A percentile compares a stretch with the other conserved stretches of the same genome.
Conservation (phyloP, 73 alveolate genomes). For the Breviolum minutum region DNA sequence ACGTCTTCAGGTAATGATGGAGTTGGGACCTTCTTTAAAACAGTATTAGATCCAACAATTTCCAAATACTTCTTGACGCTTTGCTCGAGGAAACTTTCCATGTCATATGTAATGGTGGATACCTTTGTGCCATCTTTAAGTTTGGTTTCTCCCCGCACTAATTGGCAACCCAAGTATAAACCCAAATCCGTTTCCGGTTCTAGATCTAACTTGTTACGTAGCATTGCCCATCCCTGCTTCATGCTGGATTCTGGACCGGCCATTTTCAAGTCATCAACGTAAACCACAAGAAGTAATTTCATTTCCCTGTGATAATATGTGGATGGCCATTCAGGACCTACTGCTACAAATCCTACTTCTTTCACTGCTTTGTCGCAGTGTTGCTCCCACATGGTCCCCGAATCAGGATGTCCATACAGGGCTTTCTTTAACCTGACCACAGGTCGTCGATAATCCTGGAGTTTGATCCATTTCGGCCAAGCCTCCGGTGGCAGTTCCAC, state of each 20-base stretch:
- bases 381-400: slow-evolving; percentile 36
- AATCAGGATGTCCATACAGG: slow-evolving; percentile 7
- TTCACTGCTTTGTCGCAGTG: neutral
- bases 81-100: neutral
- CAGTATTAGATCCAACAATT: neutral
- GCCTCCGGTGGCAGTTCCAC: neutral
- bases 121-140: neutral
- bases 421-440: neutral
- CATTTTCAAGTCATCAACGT: slow-evolving; percentile 30
- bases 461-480: neutral
- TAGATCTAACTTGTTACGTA: neutral
- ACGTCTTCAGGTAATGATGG: neutral
- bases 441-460: neutral
- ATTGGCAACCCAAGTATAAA: neutral
- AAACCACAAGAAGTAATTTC: slow-evolving; percentile 4
- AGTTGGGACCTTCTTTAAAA: neutral
- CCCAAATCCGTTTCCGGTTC: slow-evolving; percentile 41
- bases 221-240: neutral
- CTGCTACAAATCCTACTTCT: neutral
- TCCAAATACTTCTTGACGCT: slow-evolving; percentile 3
- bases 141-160: neutral
- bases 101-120: neutral
- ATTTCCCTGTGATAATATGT: neutral
- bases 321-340: slow-evolving; percentile 49
- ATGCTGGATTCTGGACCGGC: neutral